Evolutionary conservation across 2,329 filamentous ascomycete species (phyloP).

Genomic region (Magnaporthales sp.): DNA sequence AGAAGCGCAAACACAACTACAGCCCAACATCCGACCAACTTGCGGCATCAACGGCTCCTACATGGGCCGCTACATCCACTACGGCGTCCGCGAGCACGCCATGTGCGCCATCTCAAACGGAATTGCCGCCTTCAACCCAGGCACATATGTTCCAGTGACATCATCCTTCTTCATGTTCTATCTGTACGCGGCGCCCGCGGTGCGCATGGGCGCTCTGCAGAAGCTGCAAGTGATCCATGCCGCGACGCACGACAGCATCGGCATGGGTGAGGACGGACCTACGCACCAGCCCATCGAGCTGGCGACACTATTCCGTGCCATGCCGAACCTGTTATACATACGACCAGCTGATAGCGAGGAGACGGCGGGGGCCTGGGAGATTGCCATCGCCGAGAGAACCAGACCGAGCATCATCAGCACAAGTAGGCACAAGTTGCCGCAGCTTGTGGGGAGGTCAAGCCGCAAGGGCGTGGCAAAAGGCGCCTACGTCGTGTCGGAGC

Average conservation of each 20-base stretch:
- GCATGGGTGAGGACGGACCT: constrained; percentile 50
- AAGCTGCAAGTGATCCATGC: constrained; percentile 47
- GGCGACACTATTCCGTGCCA: constrained; percentile 47
- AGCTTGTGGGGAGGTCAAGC: constrained; percentile 19
- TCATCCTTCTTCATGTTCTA: constrained; percentile 58
- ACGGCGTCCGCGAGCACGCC: constrained; percentile 50
- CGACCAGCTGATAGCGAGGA: constrained; percentile 52
- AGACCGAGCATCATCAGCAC: constrained; percentile 34
- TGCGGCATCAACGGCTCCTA: constrained; percentile 25
- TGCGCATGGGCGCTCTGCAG: constrained; percentile 52
- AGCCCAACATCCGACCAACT: constrained; percentile 13
- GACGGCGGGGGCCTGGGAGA: constrained; percentile 42
- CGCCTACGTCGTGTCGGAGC: constrained; percentile 28
- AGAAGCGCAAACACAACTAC: background rate
- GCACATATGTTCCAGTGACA: constrained; percentile 48
- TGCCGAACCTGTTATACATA: constrained; percentile 54
- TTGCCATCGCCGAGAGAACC: constrained; percentile 23
- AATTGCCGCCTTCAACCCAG: constrained; percentile 45
- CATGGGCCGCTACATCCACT: constrained; percentile 46
- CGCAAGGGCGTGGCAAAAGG: constrained; percentile 27
- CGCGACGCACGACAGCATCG: constrained; percentile 54
- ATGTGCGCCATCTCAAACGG: constrained; percentile 51
- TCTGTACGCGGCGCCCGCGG: constrained; percentile 43
- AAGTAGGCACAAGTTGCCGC: constrained; percentile 28
- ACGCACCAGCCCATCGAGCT: constrained; percentile 55